Evolutionary conservation across 306 rosid species (phyloP), one percentile per base, ranked within the genome.

Genomic region (Morella rubra): DNA sequence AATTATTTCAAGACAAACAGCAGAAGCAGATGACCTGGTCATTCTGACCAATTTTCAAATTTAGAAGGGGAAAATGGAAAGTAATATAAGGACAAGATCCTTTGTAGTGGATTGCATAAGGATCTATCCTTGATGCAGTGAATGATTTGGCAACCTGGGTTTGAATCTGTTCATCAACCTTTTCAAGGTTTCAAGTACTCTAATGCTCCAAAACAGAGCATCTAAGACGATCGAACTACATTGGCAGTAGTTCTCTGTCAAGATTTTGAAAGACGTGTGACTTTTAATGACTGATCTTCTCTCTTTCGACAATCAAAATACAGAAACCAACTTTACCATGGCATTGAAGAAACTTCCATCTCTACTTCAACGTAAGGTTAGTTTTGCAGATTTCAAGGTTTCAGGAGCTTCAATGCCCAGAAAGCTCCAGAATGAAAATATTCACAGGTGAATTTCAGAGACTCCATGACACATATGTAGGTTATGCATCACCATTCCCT

Each of bases 401-500:
- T 4, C 20, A 7, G 1, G 5, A 5, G 58, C 19, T 52, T n/a
- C n/a, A 52, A 52, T n/a, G 6, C 20, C 20, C 58, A 14, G 40
- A 22, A 58, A 58, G 40, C 64, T 58, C 64, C 64, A 58, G 22
- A 58, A 22, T 0, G 40, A 58, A 58, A 22, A 14, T 8, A 10
- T 22, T 58, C 64, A 58, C 11, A 22, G 41, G 14, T 58, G 64
- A 58, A 22, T 58, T 49, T 58, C 32, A 22, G 7, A 20, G 40
- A 58, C 64, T 58, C 37, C 40, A 10, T 58, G 64, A 5, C 12
- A 10, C 40, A 18, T 3, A 42, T 32, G 37, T 32, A 32, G 37
- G 37, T 32, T 47, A 74, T 62, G 24, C 53, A 70, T 10, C 75
- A 67, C 73, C 19, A 24, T 37, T 54, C 47, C 83, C 62, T 18